These are phyloP conservation scores for Epichloe brachyelytri DNA, from an alignment of 2,329 filamentous ascomycete genomes.

Conservation along the genomic window DNA sequence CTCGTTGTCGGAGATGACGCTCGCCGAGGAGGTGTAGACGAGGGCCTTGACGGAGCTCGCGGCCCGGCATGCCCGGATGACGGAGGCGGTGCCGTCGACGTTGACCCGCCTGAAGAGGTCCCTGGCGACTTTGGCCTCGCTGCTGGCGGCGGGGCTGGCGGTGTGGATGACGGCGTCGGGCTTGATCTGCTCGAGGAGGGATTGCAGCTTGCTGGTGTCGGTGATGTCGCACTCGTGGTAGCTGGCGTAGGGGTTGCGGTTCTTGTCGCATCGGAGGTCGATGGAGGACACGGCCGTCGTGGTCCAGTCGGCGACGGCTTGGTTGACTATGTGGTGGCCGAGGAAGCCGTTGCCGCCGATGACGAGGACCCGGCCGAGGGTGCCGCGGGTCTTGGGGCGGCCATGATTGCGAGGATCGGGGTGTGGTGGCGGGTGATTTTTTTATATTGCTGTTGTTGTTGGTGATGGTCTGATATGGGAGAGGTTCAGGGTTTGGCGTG, in stretches of 20 bases:
- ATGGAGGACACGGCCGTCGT: conserved; percentile 51
- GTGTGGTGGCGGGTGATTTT: too few species aligned
- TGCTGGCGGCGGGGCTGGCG: conserved; percentile 54
- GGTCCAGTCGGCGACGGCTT: conserved; percentile 44
- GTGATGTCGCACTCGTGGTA: conserved; percentile 75
- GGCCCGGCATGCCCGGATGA: conserved; percentile 60
- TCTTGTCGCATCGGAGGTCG: conserved; percentile 58
- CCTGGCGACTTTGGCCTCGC: conserved; percentile 38
- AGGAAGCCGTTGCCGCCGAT: conserved; percentile 78
- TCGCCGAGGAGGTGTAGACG: conserved; percentile 84
- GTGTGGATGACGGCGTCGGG: conserved; percentile 88
- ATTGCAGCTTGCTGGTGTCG: conserved; percentile 44
- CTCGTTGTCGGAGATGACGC: conserved; percentile 71
- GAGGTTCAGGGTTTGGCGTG: too few species aligned
- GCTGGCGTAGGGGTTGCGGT: conserved; percentile 44
- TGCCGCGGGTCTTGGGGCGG: conserved; percentile 17
- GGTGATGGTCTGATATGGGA: too few species aligned
- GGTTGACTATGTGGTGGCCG: conserved; percentile 67
- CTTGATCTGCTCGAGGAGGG: conserved; percentile 50
- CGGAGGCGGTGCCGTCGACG: conserved; percentile 67
- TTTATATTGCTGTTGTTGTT: too few species aligned
- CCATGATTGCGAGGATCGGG: background rate
- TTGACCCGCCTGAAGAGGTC: conserved; percentile 70
- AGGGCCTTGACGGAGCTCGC: conserved; percentile 52
- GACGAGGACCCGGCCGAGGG: conserved; percentile 59